These are phyloP conservation scores for Aspergillus sp. DNA, from an alignment of 2,329 filamentous ascomycete species.

Conservation along the genomic window DNA sequence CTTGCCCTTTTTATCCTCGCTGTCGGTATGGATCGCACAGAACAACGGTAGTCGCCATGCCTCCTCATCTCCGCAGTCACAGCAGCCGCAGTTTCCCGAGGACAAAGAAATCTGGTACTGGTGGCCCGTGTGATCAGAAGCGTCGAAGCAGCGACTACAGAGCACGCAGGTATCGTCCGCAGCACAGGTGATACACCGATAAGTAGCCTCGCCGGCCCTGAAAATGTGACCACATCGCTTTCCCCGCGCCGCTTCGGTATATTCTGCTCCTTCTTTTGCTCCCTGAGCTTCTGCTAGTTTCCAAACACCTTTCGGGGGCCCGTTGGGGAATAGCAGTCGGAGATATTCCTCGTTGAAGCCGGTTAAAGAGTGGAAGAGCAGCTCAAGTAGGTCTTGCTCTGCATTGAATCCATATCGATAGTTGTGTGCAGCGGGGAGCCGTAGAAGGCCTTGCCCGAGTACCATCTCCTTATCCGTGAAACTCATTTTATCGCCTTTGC, in stretches of 20 bases:
- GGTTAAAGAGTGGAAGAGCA: conserved; percentile 85
- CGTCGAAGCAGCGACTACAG: conserved; percentile 91
- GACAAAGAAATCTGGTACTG: conserved; percentile 87
- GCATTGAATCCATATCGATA: conserved; percentile 76
- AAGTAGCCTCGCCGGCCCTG: conserved; percentile 89
- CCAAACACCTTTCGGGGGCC: conserved; percentile 65
- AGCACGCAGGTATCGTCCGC: conserved; percentile 94
- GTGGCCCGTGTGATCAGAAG: conserved; percentile 91
- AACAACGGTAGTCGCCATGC: conserved; percentile 82
- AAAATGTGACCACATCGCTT: conserved; percentile 98
- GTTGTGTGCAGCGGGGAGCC: conserved; percentile 71
- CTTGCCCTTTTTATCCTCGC: conserved; percentile 49
- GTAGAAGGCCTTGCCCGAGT: conserved; percentile 79
- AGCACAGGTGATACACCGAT: conserved; percentile 90
- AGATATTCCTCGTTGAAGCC: conserved; percentile 74
- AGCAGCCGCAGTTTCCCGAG: conserved; percentile 90
- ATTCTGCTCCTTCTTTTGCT: conserved; percentile 90
- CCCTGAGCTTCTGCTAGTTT: conserved; percentile 86
- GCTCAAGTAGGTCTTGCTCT: conserved; percentile 69
- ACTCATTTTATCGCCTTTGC: conserved; percentile 39
- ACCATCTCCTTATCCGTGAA: conserved; percentile 67
- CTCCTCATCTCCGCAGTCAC: conserved; percentile 94
- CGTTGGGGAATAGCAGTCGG: conserved; percentile 77
- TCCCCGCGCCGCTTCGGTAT: conserved; percentile 85
- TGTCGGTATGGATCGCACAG: conserved; percentile 88